Base-by-base conservation (phyloP, 2,329 filamentous ascomycete species). In the Fusarium proliferatum region DNA sequence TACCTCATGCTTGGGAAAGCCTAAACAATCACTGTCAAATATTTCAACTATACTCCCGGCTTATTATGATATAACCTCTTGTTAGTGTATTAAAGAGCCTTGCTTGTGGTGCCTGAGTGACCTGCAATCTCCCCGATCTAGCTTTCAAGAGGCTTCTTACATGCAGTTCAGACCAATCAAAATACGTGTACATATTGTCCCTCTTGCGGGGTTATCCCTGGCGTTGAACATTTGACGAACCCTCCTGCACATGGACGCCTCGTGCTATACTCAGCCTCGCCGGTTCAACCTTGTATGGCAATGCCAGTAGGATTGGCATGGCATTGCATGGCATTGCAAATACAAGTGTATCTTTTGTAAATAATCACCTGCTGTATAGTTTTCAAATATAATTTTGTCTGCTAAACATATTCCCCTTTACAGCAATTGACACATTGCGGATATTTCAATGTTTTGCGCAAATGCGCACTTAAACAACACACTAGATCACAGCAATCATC, bases 271-370 rank as follows among this genome's bases (percentile, higher is more conserved):
- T 48, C 38, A 51, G 61, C 51, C 64, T 42, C 34, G 12, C 16
- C 10, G 16, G 41, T 67, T 67, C 52, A 60, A 67, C 62, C 64
- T 67, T 43, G n/a, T 17, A 33, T 57, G 21, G 16, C 26, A 49
- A 11, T 26, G 17, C 30, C 30, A 15, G 13, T 17, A n/a, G n/a
- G 9, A 13, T 21, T 28, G 19, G 19, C 15, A 23, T 46, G 12
- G 19, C 9, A 28, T 28, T 30, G n/a, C 15, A 23, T 46, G 34
- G 52, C 51, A 30, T 45, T 60, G 34, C 46, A 42, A 36, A 38
- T 17, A 9, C 21, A 61, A 46, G 28, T 52, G 34, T 46, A 61
- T 60, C 16, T 33, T 26, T 11, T 13, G 26, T 26, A 9, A n/a
- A n/a, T 12, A 46, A n/a, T 15, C 49, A 46, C 39, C 30, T 52